phyloP scores from a whole-genome alignment of 2,329 filamentous ascomycete genomes.

The Rugonectria rugulosa region DNA sequence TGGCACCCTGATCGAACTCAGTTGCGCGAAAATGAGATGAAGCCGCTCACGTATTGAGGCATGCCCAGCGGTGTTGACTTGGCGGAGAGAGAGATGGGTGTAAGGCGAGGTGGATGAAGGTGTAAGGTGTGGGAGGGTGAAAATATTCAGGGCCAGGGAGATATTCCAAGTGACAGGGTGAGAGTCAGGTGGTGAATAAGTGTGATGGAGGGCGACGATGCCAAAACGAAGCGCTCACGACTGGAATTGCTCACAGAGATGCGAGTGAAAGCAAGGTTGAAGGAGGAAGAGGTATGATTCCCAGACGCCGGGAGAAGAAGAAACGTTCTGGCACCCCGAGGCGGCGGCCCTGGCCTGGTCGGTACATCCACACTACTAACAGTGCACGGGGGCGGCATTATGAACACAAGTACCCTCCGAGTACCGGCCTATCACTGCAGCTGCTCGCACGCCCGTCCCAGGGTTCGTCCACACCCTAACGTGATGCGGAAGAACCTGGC shows the following conservation, averaged over 20 bases:
- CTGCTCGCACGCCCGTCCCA: slow-evolving; percentile 15
- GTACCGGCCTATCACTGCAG: slow-evolving; percentile 38
- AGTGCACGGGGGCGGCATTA: slow-evolving; percentile 48
- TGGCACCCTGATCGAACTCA: slow-evolving; percentile 44
- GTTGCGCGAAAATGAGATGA: slow-evolving; percentile 45
- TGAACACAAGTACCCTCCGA: slow-evolving; percentile 29
- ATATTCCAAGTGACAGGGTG: slow-evolving; percentile 4
- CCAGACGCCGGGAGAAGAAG: slow-evolving; percentile 48
- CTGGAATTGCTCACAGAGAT: slow-evolving; percentile 38
- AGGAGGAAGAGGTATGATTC: slow-evolving; percentile 46
- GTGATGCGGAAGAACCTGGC: slow-evolving; percentile 38
- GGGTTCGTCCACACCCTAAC: slow-evolving; percentile 20
- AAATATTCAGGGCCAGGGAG: slow-evolving; percentile 11
- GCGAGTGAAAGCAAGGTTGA: slow-evolving; percentile 44
- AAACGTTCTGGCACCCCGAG: slow-evolving; percentile 49
- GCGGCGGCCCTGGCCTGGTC: slow-evolving; percentile 47
- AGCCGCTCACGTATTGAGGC: slow-evolving; percentile 42
- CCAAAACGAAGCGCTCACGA: slow-evolving; percentile 31
- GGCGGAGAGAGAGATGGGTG: slow-evolving; percentile 22
- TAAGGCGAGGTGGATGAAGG: slow-evolving; percentile 27
- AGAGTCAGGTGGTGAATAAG: slow-evolving; percentile 7
- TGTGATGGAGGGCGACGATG: slow-evolving; percentile 18
- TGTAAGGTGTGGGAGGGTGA: slow-evolving; percentile 27
- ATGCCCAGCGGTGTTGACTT: slow-evolving; percentile 41
- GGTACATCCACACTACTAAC: slow-evolving; percentile 44